phyloP scores from a whole-genome alignment of 495 filamentous ascomycete species.

The Xylaria castorea region DNA sequence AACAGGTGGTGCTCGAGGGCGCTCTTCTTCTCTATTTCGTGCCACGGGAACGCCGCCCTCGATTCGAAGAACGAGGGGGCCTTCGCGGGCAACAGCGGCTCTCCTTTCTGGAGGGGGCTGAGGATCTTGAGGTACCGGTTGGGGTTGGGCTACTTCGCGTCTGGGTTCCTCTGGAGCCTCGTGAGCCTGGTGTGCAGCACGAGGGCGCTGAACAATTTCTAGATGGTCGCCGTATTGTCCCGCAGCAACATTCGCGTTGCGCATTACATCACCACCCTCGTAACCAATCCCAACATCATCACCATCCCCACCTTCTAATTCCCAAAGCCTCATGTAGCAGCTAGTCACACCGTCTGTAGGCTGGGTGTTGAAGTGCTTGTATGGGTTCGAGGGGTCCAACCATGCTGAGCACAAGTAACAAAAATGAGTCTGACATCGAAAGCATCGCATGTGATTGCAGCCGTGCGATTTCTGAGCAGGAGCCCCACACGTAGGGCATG shows the following conservation, averaged over 20 bases:
- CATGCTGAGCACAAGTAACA: conserved; percentile 94
- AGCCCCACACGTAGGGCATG: conserved; percentile 88
- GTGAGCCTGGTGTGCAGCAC: conserved; percentile 28
- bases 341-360: conserved; percentile 55
- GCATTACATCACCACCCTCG: conserved; percentile 49
- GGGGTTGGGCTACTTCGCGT: conserved; percentile 26
- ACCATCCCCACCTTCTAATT: conserved; percentile 84
- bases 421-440: conserved; percentile 87
- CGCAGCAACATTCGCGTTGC: conserved; percentile 22
- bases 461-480: conserved; percentile 89
- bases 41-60: conserved; percentile 39
- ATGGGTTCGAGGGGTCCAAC: conserved; percentile 82
- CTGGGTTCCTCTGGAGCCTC: conserved; percentile 32
- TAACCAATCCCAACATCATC: conserved; percentile 62
- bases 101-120: conserved; percentile 33
- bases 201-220: conserved; percentile 29
- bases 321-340: conserved; percentile 90
- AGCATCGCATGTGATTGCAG: conserved; percentile 98
- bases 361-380: conserved; percentile 80
- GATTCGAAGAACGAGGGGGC: conserved; percentile 61
- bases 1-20: conserved; percentile 30
- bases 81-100: conserved; percentile 56
- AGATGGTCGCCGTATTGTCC: conserved; percentile 32
- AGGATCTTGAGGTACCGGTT: conserved; percentile 25
- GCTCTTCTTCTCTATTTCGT: conserved; percentile 28